A percentile compares a stretch with the other conserved stretches of the same genome.
Conservation (phyloP, 2,329 filamentous ascomycete genomes). For the Colletotrichum tropicicola region DNA sequence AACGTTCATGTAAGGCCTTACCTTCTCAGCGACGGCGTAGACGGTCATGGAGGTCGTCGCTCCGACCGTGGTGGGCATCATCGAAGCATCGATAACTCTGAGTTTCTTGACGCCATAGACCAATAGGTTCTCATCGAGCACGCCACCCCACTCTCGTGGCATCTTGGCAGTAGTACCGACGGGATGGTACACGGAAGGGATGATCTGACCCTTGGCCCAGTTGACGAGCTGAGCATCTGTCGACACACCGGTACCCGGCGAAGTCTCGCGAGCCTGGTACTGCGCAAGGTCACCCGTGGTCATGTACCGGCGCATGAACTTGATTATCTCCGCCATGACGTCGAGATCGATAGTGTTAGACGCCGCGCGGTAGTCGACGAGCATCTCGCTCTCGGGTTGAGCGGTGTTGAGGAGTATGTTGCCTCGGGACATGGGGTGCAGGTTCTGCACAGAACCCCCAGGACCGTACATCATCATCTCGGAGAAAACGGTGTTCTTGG, state of each 20-base stretch:
- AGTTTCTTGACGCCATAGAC: constrained; percentile 40
- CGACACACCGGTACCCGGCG: constrained; percentile 33
- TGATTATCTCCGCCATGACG: constrained; percentile 35
- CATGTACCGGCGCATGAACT: constrained; percentile 37
- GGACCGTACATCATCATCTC: constrained; percentile 49
- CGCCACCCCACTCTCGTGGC: constrained; percentile 38
- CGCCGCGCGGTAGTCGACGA: constrained; percentile 38
- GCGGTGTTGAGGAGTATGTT: constrained; percentile 33
- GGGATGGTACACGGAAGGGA: constrained; percentile 38
- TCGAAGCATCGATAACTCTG: constrained; percentile 32
- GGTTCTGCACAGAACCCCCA: constrained; percentile 35
- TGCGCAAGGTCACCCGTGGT: constrained; percentile 30
- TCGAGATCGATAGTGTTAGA: constrained; percentile 37
- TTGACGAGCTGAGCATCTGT: constrained; percentile 33
- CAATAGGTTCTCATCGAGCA: constrained; percentile 37
- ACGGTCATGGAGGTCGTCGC: constrained; percentile 33
- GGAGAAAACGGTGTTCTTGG: constrained; percentile 48
- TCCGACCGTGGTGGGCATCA: constrained; percentile 33
- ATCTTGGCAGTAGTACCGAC: constrained; percentile 39
- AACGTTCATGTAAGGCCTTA: not conserved
- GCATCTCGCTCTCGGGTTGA: constrained; percentile 33
- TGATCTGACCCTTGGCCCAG: constrained; percentile 33
- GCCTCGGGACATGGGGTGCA: constrained; percentile 36
- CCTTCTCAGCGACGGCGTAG: constrained; percentile 33
- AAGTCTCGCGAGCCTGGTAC: constrained; percentile 33